Evolutionary conservation across 2,329 filamentous ascomycete genomes (phyloP).

Genomic region (Aspergillus glaucus): DNA sequence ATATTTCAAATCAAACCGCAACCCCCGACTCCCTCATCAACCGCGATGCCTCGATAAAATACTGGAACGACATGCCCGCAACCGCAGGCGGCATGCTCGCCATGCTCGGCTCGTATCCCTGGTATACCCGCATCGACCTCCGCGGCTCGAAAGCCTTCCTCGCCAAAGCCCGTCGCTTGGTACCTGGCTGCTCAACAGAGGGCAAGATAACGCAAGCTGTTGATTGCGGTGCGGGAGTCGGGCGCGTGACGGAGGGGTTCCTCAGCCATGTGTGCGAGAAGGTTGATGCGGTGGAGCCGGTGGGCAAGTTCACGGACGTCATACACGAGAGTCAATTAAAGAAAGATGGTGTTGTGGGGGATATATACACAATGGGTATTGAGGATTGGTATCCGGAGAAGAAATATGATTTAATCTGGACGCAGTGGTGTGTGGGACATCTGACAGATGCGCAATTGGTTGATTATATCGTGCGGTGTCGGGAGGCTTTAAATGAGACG

Average conservation of each 20-base stretch:
- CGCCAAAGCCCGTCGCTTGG: conserved; percentile 50
- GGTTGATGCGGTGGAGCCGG: conserved; percentile 81
- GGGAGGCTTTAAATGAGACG: conserved; percentile 38
- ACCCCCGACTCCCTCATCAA: conserved; percentile 19
- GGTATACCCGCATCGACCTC: conserved; percentile 63
- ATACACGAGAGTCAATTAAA: conserved; percentile 41
- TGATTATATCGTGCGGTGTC: conserved; percentile 59
- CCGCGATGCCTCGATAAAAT: conserved; percentile 29
- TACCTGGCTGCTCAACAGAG: conserved; percentile 7
- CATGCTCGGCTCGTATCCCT: conserved; percentile 63
- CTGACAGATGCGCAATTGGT: conserved; percentile 68
- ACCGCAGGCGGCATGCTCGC: conserved; percentile 49
- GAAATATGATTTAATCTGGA: conserved; percentile 77
- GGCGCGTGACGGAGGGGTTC: conserved; percentile 71
- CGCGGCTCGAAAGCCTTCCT: conserved; percentile 63
- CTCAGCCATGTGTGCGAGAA: conserved; percentile 62
- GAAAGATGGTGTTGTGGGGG: conserved; percentile 47
- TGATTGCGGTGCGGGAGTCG: conserved; percentile 67
- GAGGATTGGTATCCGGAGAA: conserved; percentile 59
- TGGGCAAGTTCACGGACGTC: conserved; percentile 68
- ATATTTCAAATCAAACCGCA: no score
- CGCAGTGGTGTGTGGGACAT: conserved; percentile 84
- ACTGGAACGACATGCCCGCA: conserved; percentile 29
- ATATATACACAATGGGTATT: conserved; percentile 65
- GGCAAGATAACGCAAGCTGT: conserved; percentile 36